Conservation (phyloP, 768 basidiomycete genomes). For the Floccularia luteovirens region DNA sequence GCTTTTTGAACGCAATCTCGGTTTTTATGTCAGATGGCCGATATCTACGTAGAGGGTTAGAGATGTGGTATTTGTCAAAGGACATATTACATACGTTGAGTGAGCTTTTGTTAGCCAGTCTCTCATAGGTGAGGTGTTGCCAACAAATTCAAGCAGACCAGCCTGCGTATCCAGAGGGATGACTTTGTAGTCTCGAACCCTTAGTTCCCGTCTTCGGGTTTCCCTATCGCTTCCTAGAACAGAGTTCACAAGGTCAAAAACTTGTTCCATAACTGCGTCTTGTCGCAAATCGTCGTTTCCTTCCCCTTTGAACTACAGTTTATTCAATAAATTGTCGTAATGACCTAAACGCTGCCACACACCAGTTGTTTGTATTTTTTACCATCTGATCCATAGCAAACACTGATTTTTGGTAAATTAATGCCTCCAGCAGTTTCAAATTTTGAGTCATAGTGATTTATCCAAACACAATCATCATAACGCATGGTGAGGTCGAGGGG, state of each 20-base stretch:
- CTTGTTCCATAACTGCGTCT: slow-evolving; percentile 99
- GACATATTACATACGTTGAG: slow-evolving; percentile 32
- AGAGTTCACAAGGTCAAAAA: slow-evolving; percentile 83
- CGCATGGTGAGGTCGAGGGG: slow-evolving; percentile 61
- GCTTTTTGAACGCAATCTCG: slow-evolving; percentile 16
- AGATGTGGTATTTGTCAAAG: neutral
- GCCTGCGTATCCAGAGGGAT: slow-evolving; percentile 75
- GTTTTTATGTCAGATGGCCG: slow-evolving; percentile 45
- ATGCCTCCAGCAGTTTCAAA: slow-evolving; percentile 72
- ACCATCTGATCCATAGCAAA: slow-evolving; percentile 64
- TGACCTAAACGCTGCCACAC: too few relatives aligned
- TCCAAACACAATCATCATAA: slow-evolving; percentile 68
- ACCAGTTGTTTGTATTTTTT: slow-evolving; percentile 73
- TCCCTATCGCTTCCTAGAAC: slow-evolving; percentile 69
- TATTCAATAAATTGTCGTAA: too few relatives aligned
- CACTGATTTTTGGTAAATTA: slow-evolving; percentile 75
- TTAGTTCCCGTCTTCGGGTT: slow-evolving; percentile 64
- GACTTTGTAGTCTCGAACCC: slow-evolving; percentile 82
- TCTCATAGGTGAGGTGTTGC: slow-evolving; percentile 60
- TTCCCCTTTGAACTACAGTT: slow-evolving; percentile 85
- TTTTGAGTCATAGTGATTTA: slow-evolving; percentile 47
- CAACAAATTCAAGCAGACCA: slow-evolving; percentile 89
- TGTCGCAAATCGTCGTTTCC: slow-evolving; percentile 90
- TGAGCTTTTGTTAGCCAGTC: slow-evolving; percentile 64
- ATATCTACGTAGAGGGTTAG: slow-evolving; percentile 26